A percentile compares a stretch with the other conserved stretches of the same genome.
Evolutionary conservation across 257 asterid genomes (phyloP).

Genomic region (Solanum bulbocastanum): DNA sequence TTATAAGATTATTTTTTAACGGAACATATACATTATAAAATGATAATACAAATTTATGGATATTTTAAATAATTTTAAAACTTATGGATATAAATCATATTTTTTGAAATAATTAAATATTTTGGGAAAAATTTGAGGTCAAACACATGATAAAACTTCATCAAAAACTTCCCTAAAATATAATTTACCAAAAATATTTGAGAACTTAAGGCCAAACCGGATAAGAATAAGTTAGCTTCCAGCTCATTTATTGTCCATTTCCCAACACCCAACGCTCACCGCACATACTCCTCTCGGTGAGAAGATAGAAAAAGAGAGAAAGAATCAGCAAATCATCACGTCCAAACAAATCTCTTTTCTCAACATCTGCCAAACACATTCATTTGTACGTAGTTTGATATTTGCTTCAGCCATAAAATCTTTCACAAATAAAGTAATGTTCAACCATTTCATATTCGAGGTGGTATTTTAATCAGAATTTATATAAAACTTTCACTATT

Average conservation of each 20-base stretch:
- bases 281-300: not conserved
- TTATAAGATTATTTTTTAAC: too few species aligned
- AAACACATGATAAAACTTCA: too few species aligned
- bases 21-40: too few species aligned
- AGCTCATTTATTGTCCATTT: not conserved
- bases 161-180: too few species aligned
- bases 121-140: fast-evolving
- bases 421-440: not conserved
- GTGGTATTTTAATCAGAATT: not conserved
- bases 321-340: not conserved
- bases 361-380: not conserved
- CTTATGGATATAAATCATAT: too few species aligned
- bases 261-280: not conserved
- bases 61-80: too few species aligned
- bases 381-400: not conserved
- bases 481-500: not conserved
- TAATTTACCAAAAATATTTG: too few species aligned
- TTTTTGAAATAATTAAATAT: too few species aligned
- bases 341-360: not conserved
- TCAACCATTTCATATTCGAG: not conserved
- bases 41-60: too few species aligned
- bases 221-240: not conserved
- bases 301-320: not conserved
- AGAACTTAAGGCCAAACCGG: too few species aligned
- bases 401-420: not conserved